Conservation (phyloP, 1,284 basidiomycete species). For the Leccinum angustisporum region DNA sequence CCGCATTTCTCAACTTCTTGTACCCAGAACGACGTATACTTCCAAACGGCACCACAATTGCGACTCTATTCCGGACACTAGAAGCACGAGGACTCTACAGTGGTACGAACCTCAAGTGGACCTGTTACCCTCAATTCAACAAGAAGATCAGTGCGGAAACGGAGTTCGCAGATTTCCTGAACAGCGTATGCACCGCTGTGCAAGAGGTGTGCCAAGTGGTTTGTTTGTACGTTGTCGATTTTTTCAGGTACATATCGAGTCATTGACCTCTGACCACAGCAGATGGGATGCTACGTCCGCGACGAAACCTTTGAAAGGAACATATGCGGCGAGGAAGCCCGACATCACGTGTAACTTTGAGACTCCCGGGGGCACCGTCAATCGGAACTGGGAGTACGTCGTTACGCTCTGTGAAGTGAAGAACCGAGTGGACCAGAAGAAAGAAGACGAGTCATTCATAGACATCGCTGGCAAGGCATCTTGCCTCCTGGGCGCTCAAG, state of each 20-base stretch:
- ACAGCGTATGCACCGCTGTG: neutral
- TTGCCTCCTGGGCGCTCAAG: neutral
- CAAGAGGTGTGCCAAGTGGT: neutral
- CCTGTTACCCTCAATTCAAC: neutral
- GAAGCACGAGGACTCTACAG: neutral
- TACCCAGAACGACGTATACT: neutral
- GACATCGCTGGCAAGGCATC: neutral
- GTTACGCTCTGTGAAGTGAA: constrained; percentile 2
- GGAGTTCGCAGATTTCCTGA: neutral
- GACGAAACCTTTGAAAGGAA: neutral
- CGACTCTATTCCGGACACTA: neutral
- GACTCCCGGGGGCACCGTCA: neutral
- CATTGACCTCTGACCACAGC: neutral
- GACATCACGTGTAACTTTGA: neutral
- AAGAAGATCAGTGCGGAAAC: neutral
- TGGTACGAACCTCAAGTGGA: neutral
- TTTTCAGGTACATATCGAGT: neutral
- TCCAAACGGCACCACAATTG: neutral
- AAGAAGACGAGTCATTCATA: neutral
- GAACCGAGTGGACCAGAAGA: neutral
- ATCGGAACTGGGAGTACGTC: neutral
- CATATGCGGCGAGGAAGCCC: neutral
- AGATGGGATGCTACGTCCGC: neutral
- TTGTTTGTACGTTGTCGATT: neutral
- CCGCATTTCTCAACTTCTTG: neutral